A percentile compares a stretch with the other conserved stretches of the same genome.
These are phyloP conservation scores for Bacidia rubella DNA, from an alignment of 495 filamentous ascomycete species.

Conservation along the genomic window DNA sequence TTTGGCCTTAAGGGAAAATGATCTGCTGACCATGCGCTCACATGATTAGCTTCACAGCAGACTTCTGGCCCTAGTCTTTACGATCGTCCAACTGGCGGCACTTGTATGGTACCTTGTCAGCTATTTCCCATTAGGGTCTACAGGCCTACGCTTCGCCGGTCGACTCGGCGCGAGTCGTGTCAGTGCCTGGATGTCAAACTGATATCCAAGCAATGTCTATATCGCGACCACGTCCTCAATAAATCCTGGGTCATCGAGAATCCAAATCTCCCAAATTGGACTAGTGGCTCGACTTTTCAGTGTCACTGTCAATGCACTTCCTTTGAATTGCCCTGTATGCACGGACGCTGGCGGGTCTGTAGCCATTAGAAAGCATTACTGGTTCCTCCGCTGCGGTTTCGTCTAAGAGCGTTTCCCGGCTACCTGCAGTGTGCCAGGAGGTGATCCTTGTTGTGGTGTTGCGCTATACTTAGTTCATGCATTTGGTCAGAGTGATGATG, in stretches of 20 bases:
- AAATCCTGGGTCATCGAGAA: not conserved
- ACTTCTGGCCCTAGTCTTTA: slow-evolving; percentile 69
- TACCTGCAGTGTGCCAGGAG: no score
- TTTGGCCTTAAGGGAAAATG: not conserved
- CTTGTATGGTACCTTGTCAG: slow-evolving; percentile 90
- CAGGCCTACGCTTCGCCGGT: slow-evolving; percentile 72
- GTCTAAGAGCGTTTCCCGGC: no score
- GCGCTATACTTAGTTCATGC: no score
- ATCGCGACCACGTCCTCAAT: not conserved
- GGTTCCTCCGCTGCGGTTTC: no score
- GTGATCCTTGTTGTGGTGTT: no score
- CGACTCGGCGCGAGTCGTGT: slow-evolving; percentile 73
- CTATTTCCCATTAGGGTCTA: slow-evolving; percentile 96
- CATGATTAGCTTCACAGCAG: slow-evolving; percentile 56
- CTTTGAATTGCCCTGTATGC: no score
- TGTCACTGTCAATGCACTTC: no score
- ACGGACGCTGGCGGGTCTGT: no score
- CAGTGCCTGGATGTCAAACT: slow-evolving; percentile 68
- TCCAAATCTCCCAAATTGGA: not conserved
- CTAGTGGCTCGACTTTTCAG: no score
- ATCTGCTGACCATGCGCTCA: slow-evolving; percentile 14
- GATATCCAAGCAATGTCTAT: slow-evolving; percentile 1
- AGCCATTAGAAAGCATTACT: no score
- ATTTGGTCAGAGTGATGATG: no score
- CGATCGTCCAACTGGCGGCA: slow-evolving; percentile 67